phyloP scores from a whole-genome alignment of 495 filamentous ascomycete genomes.

The Daldinia childiae region DNA sequence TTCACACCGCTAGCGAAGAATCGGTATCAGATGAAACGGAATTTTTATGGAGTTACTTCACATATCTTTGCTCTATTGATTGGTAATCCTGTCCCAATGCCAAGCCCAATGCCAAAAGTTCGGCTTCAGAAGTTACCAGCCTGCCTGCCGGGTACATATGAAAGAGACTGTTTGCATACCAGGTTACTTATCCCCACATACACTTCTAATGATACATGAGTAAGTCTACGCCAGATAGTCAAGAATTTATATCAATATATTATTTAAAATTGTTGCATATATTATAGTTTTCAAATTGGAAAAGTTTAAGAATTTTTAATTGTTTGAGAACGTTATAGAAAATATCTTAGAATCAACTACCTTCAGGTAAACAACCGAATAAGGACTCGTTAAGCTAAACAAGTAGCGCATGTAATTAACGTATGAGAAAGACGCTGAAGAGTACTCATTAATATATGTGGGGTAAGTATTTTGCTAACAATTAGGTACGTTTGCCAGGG shows the following conservation, averaged over 20 bases:
- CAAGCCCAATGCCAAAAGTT: neutral
- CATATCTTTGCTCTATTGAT: constrained; percentile 6
- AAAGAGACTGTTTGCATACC: neutral
- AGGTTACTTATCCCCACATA: neutral
- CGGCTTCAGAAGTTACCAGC: neutral
- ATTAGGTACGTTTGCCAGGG: neutral
- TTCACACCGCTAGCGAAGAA: constrained; percentile 1
- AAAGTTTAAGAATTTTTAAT: neutral
- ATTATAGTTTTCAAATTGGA: neutral
- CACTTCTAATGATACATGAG: neutral
- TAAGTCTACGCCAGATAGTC: neutral
- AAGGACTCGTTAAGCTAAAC: neutral
- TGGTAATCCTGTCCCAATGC: constrained; percentile 3
- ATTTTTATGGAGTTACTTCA: constrained; percentile 3
- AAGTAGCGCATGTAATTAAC: neutral
- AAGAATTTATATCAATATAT: neutral
- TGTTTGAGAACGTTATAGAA: neutral
- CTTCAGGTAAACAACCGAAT: neutral
- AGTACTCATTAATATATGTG: neutral
- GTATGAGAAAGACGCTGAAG: neutral
- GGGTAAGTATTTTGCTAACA: neutral
- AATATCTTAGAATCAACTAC: neutral
- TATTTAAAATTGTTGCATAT: too few relatives aligned
- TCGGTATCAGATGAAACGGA: constrained; percentile 6
- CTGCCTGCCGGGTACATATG: neutral